Percentiles rank a stretch among this genome's conserved stretches.
These are phyloP conservation scores for Eucalyptus viminalis DNA, from an alignment of 345 rosid genomes.

Conservation along the genomic window DNA sequence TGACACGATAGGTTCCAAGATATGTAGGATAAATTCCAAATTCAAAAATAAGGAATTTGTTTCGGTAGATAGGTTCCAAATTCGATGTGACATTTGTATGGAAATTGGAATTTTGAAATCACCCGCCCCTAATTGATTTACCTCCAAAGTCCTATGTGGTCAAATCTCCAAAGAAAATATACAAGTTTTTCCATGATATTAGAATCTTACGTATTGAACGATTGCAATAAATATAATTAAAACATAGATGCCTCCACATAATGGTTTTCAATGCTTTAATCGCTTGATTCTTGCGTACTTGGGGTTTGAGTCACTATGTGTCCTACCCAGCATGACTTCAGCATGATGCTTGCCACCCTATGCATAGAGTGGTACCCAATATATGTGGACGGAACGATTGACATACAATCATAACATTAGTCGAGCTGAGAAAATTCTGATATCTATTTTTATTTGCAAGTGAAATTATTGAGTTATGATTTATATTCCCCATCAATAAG, in stretches of 20 bases:
- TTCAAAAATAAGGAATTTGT: no score
- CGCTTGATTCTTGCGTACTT: background rate
- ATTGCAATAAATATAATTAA: background rate
- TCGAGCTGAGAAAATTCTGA: fast-evolving
- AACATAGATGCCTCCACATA: background rate
- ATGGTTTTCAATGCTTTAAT: background rate
- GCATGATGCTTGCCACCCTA: background rate
- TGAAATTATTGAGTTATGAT: no score
- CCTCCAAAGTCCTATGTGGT: background rate
- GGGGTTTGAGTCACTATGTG: background rate
- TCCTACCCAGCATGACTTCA: background rate
- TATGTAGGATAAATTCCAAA: no score
- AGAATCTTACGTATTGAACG: background rate
- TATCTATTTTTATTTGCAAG: background rate
- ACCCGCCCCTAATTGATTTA: no score
- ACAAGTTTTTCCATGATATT: background rate
- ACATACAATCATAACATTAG: background rate
- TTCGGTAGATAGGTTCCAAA: fast-evolving
- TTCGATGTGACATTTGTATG: no score
- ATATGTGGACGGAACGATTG: background rate
- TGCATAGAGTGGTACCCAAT: background rate
- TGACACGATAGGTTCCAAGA: no score
- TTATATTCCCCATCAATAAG: background rate
- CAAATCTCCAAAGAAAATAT: background rate
- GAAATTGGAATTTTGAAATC: no score